Conservation (phyloP, 2,329 filamentous ascomycete genomes). For the Rhynchosporium graminicola region DNA sequence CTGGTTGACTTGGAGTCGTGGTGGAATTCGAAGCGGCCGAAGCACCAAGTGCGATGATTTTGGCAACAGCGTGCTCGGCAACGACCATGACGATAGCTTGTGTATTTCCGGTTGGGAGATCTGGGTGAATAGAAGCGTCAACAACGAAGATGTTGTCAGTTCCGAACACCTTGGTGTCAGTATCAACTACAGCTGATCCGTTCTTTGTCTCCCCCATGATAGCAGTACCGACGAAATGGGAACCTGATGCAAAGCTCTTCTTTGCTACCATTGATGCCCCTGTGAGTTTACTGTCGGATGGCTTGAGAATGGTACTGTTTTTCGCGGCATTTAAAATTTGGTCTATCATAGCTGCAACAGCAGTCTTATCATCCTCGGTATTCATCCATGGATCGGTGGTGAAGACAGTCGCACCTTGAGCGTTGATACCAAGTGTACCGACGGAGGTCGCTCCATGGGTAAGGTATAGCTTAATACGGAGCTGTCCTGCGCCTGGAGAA, state of each 20-base stretch:
- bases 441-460: constrained; percentile 52
- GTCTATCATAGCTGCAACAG: constrained; percentile 54
- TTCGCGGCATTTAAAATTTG: constrained; percentile 53
- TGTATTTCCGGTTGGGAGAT: constrained; percentile 69
- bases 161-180: constrained; percentile 64
- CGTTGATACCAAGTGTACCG: constrained; percentile 47
- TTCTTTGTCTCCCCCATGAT: constrained; percentile 47
- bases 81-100: constrained; percentile 64
- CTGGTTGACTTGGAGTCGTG: neutral
- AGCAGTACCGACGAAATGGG: constrained; percentile 26
- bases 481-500: constrained; percentile 40
- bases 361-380: constrained; percentile 58
- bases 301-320: constrained; percentile 52
- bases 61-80: constrained; percentile 49
- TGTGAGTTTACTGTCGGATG: constrained; percentile 17
- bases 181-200: constrained; percentile 62
- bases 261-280: constrained; percentile 14
- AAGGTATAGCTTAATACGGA: constrained; percentile 53
- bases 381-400: constrained; percentile 50
- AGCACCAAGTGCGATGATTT: constrained; percentile 18
- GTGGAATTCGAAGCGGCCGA: neutral
- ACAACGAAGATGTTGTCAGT: constrained; percentile 70
- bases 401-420: constrained; percentile 46
- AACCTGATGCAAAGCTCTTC: constrained; percentile 13
- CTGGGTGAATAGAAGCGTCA: constrained; percentile 69